These are phyloP conservation scores for Aleurites moluccanus DNA, from an alignment of 441 rosid species.

Conservation along the genomic window DNA sequence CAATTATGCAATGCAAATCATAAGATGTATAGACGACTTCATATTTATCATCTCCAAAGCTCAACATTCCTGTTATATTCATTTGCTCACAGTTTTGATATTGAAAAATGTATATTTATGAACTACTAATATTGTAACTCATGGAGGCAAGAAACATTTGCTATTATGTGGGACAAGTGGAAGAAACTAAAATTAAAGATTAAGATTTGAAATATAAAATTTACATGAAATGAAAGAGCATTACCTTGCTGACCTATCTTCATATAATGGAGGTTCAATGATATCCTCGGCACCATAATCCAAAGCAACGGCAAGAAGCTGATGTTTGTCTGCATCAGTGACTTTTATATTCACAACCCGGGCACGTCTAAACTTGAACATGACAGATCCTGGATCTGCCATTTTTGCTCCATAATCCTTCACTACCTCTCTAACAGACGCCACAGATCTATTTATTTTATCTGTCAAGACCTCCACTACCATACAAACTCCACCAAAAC, in stretches of 20 bases:
- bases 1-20: neutral
- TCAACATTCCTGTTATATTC: neutral
- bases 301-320: constrained; percentile 66
- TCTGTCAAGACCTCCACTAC: constrained; percentile 90
- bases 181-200: neutral
- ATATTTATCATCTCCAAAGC: neutral
- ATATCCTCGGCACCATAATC: constrained; percentile 98
- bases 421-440: constrained; percentile 75
- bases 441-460: constrained; percentile 84
- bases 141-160: neutral
- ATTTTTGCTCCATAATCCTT: constrained; percentile 89
- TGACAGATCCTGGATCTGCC: constrained; percentile 92
- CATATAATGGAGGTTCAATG: constrained; percentile 72
- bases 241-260: constrained; percentile 67
- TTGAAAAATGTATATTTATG: neutral
- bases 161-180: neutral
- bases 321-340: constrained; percentile 74
- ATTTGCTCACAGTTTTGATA: neutral
- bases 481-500: constrained; percentile 90
- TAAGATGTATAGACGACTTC: neutral
- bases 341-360: constrained; percentile 73
- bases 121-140: neutral
- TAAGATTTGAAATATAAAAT: constrained; percentile 7
- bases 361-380: constrained; percentile 86
- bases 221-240: constrained; percentile 5